A percentile compares a stretch with the other conserved stretches of the same genome.
Conservation (phyloP, 495 filamentous ascomycete genomes). For the Aspergillus ostianus region DNA sequence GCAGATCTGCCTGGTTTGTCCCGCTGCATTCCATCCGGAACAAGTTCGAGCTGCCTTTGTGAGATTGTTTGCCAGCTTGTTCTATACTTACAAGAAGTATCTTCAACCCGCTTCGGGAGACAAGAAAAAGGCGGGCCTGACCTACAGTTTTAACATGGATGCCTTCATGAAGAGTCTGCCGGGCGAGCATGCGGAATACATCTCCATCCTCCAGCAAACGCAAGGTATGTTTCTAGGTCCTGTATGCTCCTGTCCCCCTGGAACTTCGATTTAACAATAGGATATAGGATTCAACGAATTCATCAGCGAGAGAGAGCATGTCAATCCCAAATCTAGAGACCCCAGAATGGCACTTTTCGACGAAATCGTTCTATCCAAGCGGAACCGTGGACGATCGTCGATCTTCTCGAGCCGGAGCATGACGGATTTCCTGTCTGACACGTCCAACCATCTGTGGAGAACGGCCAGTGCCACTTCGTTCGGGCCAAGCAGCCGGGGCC, state of each 20-base stretch:
- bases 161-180: constrained; percentile 88
- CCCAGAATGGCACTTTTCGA: constrained; percentile 86
- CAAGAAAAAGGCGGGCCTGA: constrained; percentile 79
- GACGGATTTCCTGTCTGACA: constrained; percentile 78
- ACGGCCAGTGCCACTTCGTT: constrained; percentile 73
- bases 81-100: constrained; percentile 93
- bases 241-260: not conserved
- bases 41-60: constrained; percentile 92
- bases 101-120: constrained; percentile 72
- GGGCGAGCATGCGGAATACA: constrained; percentile 86
- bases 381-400: constrained; percentile 70
- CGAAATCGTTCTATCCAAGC: constrained; percentile 91
- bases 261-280: constrained; percentile 2
- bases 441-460: constrained; percentile 88
- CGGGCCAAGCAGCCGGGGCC: constrained; percentile 61
- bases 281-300: constrained; percentile 87
- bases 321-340: constrained; percentile 48
- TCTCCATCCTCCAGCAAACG: constrained; percentile 82
- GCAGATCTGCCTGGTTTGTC: constrained; percentile 81
- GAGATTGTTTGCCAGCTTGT: constrained; percentile 86
- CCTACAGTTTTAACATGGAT: constrained; percentile 94
- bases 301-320: constrained; percentile 80
- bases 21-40: constrained; percentile 84
- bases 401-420: constrained; percentile 49
- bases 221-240: constrained; percentile 61